Evolutionary conservation across 2,329 filamentous ascomycete species (phyloP).

Genomic region (Fusarium coicis): DNA sequence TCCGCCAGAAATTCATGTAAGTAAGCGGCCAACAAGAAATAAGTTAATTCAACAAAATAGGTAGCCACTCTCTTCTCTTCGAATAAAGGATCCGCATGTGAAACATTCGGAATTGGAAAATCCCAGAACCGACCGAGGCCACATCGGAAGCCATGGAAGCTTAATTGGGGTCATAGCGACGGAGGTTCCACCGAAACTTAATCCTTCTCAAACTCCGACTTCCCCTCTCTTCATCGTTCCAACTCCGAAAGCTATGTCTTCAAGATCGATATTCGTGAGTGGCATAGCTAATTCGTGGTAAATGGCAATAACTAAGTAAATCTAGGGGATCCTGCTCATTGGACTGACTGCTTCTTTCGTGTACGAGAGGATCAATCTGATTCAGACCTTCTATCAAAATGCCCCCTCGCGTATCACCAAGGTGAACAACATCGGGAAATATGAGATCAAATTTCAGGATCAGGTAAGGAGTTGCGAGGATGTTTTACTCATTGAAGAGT

Average conservation of each 20-base stretch:
- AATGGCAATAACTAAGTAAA: too few species aligned
- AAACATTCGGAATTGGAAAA: conserved; percentile 17
- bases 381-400: conserved; percentile 45
- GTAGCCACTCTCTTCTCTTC: neutral
- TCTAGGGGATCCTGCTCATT: conserved; percentile 15
- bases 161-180: neutral
- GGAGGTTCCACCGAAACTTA: neutral
- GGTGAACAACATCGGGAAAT: conserved; percentile 42
- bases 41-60: neutral
- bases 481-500: conserved; percentile 49
- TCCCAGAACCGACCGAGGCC: neutral
- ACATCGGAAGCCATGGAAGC: neutral
- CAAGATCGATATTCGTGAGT: conserved; percentile 15
- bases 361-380: conserved; percentile 23
- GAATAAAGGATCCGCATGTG: neutral
- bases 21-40: conserved; percentile 5
- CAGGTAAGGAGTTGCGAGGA: conserved; percentile 55
- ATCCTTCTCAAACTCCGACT: neutral
- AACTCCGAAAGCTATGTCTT: conserved; percentile 1
- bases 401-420: conserved; percentile 44
- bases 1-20: neutral
- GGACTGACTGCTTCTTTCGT: conserved; percentile 17
- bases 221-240: neutral
- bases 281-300: too few species aligned
- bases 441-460: conserved; percentile 51